phyloP scores from a whole-genome alignment of 805 yeast species.

The Myxozyma melibiosi region DNA sequence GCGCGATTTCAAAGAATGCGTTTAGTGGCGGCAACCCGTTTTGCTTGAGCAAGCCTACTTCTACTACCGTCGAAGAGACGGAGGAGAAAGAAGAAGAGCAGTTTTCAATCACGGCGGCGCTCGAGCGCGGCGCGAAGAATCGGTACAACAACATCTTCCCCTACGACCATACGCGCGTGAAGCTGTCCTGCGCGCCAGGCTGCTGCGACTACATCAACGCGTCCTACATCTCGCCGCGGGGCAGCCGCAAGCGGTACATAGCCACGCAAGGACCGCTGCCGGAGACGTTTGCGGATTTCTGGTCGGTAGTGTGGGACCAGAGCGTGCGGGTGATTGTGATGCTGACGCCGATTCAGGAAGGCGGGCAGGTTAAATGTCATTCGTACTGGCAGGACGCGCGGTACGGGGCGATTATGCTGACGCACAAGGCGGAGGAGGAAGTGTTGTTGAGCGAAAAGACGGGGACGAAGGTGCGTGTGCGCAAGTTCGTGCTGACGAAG shows the following conservation, averaged over 20 bases:
- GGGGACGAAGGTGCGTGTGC: slow-evolving; percentile 37
- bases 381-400: slow-evolving; percentile 78
- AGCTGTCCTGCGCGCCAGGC: slow-evolving; percentile 43
- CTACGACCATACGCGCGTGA: slow-evolving; percentile 82
- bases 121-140: slow-evolving; percentile 79
- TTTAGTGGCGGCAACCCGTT: not conserved
- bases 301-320: slow-evolving; percentile 74
- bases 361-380: slow-evolving; percentile 80
- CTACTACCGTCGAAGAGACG: not conserved
- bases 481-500: slow-evolving; percentile 52
- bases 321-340: slow-evolving; percentile 68
- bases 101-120: slow-evolving; percentile 53
- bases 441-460: slow-evolving; percentile 28
- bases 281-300: slow-evolving; percentile 81
- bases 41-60: not conserved
- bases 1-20: not conserved
- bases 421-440: slow-evolving; percentile 36
- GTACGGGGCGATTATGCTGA: slow-evolving; percentile 43
- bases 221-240: slow-evolving; percentile 55
- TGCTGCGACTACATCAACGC: slow-evolving; percentile 80
- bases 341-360: slow-evolving; percentile 76
- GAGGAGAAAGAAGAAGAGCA: not conserved
- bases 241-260: slow-evolving; percentile 56
- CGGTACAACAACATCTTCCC: slow-evolving; percentile 88
- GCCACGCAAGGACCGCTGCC: slow-evolving; percentile 93